Conservation (phyloP, 2,329 filamentous ascomycete species). For the Botrytis byssoidea region DNA sequence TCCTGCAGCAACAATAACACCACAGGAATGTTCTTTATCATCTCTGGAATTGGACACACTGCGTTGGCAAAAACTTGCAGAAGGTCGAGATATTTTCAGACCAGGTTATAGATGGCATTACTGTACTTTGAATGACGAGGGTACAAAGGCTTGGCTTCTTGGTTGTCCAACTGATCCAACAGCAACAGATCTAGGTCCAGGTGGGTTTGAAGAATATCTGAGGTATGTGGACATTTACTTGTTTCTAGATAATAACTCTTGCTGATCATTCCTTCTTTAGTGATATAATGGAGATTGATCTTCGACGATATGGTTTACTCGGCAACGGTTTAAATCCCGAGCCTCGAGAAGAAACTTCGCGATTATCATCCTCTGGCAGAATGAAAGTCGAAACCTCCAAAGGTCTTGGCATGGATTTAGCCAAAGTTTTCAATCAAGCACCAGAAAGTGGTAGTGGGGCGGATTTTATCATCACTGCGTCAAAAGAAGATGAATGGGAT, state of each 20-base stretch:
- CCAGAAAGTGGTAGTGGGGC: conserved; percentile 82
- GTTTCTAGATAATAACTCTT: not conserved
- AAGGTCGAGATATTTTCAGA: conserved; percentile 91
- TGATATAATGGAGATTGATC: conserved; percentile 90
- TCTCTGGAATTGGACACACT: conserved; percentile 82
- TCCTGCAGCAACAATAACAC: conserved; percentile 80
- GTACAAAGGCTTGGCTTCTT: conserved; percentile 95
- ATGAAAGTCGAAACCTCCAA: conserved; percentile 56
- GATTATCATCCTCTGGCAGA: conserved; percentile 47
- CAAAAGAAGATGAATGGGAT: conserved; percentile 69
- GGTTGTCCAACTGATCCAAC: conserved; percentile 78
- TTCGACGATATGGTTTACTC: conserved; percentile 85
- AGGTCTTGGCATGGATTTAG: conserved; percentile 79
- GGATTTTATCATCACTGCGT: conserved; percentile 88
- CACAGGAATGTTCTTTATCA: conserved; percentile 85
- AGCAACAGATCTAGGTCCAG: conserved; percentile 63
- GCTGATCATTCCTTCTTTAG: conserved; percentile 41
- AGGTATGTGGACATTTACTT: conserved; percentile 43
- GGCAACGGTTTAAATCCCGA: conserved; percentile 70
- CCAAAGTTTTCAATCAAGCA: conserved; percentile 80
- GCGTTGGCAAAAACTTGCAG: conserved; percentile 92
- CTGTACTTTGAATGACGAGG: conserved; percentile 91
- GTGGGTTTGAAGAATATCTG: conserved; percentile 82
- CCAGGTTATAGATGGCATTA: conserved; percentile 97
- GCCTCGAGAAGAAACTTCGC: conserved; percentile 48